Conservation (phyloP, 176 grass and related monocot genomes). For the Oryza glumipatula region DNA sequence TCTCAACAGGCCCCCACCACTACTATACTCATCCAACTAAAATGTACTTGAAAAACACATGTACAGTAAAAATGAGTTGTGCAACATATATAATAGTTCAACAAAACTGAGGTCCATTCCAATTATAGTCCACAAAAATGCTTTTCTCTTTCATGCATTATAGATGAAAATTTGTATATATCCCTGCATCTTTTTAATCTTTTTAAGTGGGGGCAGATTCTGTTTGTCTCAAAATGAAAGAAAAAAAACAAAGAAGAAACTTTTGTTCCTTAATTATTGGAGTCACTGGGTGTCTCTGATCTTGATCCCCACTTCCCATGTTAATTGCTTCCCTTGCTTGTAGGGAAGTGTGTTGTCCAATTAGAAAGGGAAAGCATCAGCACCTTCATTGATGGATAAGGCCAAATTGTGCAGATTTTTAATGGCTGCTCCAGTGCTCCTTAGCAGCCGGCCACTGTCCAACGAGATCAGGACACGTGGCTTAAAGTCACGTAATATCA, state of each 20-base stretch:
- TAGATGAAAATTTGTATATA: background rate
- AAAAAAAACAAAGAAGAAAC: background rate
- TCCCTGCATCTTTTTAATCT: background rate
- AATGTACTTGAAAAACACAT: background rate
- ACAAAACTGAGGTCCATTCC: background rate
- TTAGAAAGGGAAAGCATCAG: background rate
- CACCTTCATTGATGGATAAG: background rate
- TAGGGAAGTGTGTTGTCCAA: background rate
- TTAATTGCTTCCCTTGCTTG: background rate
- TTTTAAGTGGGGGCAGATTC: background rate
- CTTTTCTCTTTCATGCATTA: background rate
- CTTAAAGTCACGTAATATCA: background rate
- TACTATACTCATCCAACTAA: background rate
- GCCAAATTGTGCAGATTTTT: background rate
- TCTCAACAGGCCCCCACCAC: background rate
- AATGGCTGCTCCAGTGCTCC: slow-evolving; percentile 6
- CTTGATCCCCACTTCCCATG: slow-evolving; percentile 9
- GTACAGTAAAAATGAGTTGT: background rate
- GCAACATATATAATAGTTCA: background rate
- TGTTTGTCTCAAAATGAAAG: background rate
- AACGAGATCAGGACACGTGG: no score
- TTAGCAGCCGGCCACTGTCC: no score
- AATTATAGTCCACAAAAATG: background rate
- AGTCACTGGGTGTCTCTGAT: background rate
- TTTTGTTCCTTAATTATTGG: slow-evolving; percentile 13